A percentile compares a stretch with the other conserved stretches of the same genome.
phyloP scores from a whole-genome alignment of 352 stramenopile genomes.

The Phytophthora brassicae region DNA sequence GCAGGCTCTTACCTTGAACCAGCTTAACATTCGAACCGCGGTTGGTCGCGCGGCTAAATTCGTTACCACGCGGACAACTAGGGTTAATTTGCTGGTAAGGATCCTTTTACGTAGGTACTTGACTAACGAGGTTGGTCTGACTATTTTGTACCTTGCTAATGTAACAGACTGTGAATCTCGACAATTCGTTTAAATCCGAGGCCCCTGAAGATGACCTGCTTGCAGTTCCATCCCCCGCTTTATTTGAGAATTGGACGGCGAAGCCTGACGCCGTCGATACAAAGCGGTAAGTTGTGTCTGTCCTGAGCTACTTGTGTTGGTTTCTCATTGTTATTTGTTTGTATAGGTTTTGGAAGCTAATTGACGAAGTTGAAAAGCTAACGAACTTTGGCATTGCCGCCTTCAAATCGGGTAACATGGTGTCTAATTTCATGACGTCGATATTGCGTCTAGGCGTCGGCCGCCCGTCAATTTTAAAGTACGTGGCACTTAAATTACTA shows the following conservation, averaged over 20 bases:
- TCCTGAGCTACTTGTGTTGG: background rate
- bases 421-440: constrained; percentile 47
- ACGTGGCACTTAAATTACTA: constrained; percentile 11
- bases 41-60: constrained; percentile 53
- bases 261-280: constrained; percentile 44
- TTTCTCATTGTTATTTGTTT: background rate
- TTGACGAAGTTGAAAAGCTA: constrained; percentile 61
- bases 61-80: constrained; percentile 26
- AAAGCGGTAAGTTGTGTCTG: constrained; percentile 34
- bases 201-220: constrained; percentile 68
- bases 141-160: background rate
- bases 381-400: constrained; percentile 67
- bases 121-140: background rate
- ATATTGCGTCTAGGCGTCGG: constrained; percentile 63
- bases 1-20: constrained; percentile 53
- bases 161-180: constrained; percentile 19
- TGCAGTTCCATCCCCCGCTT: constrained; percentile 42
- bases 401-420: constrained; percentile 42
- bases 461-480: constrained; percentile 59
- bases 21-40: constrained; percentile 65
- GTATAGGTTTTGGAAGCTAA: constrained; percentile 65
- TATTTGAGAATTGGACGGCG: constrained; percentile 31
- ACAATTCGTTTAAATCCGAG: constrained; percentile 46
- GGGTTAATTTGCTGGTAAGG: constrained; percentile 38
- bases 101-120: background rate